Conservation (phyloP, 306 rosid genomes). For the Myrica gale region DNA sequence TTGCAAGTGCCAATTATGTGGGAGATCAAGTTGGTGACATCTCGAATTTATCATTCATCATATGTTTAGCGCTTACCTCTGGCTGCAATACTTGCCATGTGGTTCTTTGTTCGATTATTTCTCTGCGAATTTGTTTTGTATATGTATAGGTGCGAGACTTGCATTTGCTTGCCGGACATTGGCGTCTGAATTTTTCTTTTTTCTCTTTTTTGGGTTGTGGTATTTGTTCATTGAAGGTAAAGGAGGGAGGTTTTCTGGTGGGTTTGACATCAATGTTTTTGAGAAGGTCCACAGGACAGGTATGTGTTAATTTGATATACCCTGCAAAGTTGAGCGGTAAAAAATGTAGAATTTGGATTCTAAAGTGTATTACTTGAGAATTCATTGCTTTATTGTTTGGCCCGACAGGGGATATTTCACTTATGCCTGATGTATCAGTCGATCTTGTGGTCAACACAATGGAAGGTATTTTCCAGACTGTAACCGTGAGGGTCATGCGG, state of each 20-base stretch:
- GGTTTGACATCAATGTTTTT: constrained; percentile 90
- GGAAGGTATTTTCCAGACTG: constrained; percentile 56
- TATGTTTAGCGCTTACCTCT: background rate
- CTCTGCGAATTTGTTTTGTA: background rate
- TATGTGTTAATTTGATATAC: constrained; percentile 25
- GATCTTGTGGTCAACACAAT: constrained; percentile 71
- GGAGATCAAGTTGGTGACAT: background rate
- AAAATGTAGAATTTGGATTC: background rate
- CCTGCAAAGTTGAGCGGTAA: background rate
- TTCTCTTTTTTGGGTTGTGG: background rate
- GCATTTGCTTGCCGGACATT: background rate
- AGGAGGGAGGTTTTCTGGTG: constrained; percentile 87
- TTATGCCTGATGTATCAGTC: constrained; percentile 82
- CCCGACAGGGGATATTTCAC: constrained; percentile 61
- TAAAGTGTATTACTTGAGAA: constrained; percentile 14
- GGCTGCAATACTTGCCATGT: background rate
- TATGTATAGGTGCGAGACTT: constrained; percentile 2
- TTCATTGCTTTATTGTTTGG: constrained; percentile 13
- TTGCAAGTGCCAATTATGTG: background rate
- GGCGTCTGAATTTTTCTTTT: background rate
- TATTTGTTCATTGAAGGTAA: constrained; percentile 51
- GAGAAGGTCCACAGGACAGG: constrained; percentile 83
- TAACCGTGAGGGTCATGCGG: background rate
- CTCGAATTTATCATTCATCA: background rate
- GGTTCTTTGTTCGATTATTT: background rate